These are phyloP conservation scores for Amanita polypyramis DNA, from an alignment of 768 basidiomycete species.

Conservation along the genomic window DNA sequence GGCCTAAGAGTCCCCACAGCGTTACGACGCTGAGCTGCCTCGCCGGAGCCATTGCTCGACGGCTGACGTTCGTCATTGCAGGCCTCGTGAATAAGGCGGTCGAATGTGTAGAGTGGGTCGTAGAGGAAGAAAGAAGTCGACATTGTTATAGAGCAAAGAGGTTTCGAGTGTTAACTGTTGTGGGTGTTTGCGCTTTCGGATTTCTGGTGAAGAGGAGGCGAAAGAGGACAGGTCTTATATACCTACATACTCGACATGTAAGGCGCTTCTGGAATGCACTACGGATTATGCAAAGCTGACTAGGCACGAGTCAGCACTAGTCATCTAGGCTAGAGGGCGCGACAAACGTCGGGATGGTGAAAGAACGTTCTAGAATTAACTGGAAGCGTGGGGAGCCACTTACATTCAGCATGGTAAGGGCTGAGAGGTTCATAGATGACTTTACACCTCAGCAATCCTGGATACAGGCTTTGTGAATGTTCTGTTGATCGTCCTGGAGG, in stretches of 20 bases:
- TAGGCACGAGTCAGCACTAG: too few relatives aligned
- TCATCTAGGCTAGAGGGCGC: too few relatives aligned
- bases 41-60: background rate
- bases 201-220: background rate
- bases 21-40: background rate
- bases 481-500: too few relatives aligned
- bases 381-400: too few relatives aligned
- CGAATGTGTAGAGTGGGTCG: constrained; percentile 10
- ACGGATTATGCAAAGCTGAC: too few relatives aligned
- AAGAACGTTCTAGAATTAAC: too few relatives aligned
- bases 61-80: too few relatives aligned
- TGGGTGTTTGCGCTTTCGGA: background rate
- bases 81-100: constrained; percentile 23
- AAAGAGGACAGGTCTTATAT: background rate
- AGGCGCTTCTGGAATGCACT: constrained; percentile 14
- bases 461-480: too few relatives aligned
- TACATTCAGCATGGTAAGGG: too few relatives aligned
- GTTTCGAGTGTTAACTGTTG: background rate
- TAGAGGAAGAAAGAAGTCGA: background rate
- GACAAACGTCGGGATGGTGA: too few relatives aligned
- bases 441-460: too few relatives aligned
- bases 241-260: background rate
- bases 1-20: background rate
- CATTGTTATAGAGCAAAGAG: background rate
- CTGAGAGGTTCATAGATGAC: too few relatives aligned